Evolutionary conservation across 768 basidiomycete genomes (phyloP).

Genomic region (Boletales sp.): DNA sequence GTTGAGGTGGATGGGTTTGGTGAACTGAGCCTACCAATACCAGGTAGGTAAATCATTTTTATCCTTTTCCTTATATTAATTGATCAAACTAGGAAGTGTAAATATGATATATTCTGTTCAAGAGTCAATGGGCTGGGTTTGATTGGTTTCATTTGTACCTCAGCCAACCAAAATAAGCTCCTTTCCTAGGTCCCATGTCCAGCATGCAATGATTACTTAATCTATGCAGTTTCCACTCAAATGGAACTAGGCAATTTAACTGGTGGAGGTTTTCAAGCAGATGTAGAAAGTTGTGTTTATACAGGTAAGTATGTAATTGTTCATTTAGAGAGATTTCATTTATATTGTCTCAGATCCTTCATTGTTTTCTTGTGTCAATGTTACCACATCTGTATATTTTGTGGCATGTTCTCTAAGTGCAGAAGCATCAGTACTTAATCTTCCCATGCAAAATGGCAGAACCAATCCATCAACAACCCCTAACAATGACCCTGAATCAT

Average conservation of each 20-base stretch:
- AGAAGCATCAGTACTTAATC: background rate
- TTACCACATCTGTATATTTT: background rate
- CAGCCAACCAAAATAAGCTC: no score
- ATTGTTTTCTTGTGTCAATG: background rate
- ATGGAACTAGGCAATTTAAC: constrained; percentile 1
- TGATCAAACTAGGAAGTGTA: no score
- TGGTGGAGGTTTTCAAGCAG: background rate
- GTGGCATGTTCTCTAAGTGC: constrained; percentile 6
- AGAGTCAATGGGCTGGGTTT: no score
- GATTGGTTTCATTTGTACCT: no score
- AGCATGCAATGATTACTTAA: background rate
- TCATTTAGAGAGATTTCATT: no score
- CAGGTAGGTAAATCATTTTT: background rate
- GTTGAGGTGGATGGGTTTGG: constrained; percentile 9
- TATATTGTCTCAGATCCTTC: no score
- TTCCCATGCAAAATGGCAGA: constrained; percentile 4
- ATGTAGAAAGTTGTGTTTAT: background rate
- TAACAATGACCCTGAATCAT: background rate
- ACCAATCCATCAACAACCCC: no score
- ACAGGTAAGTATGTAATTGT: background rate
- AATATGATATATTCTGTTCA: background rate
- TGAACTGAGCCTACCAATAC: background rate
- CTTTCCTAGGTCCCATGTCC: background rate
- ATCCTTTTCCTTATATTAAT: no score
- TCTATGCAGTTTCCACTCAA: background rate